phyloP scores from a whole-genome alignment of 1,284 basidiomycete genomes.

The Cutaneotrichosporon sp. region DNA sequence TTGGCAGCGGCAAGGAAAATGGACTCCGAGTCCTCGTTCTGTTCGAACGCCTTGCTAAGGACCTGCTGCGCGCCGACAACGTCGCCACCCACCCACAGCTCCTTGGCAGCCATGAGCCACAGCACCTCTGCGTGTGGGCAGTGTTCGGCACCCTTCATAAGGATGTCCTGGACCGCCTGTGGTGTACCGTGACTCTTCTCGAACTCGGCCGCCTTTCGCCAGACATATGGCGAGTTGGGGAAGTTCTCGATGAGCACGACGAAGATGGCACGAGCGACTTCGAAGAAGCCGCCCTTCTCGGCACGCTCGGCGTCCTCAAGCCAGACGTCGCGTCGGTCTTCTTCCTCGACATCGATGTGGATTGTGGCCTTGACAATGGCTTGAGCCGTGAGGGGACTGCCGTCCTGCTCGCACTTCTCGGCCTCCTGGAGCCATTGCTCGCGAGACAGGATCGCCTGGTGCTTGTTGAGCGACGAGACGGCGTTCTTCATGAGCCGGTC shows the following conservation, averaged over 20 bases:
- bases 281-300: constrained; percentile 67
- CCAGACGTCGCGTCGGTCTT: constrained; percentile 86
- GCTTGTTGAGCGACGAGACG: constrained; percentile 69
- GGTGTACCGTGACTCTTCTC: constrained; percentile 83
- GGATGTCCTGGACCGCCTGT: constrained; percentile 76
- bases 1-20: constrained; percentile 98
- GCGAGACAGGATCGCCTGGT: constrained; percentile 81
- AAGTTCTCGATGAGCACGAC: constrained; percentile 89
- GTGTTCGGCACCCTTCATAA: constrained; percentile 75
- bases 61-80: constrained; percentile 80
- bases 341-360: constrained; percentile 90
- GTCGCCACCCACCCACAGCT: constrained; percentile 85
- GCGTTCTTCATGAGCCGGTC: constrained; percentile 84
- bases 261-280: constrained; percentile 78
- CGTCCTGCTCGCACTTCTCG: constrained; percentile 82
- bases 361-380: constrained; percentile 94
- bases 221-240: constrained; percentile 74
- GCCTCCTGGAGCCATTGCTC: constrained; percentile 97
- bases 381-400: constrained; percentile 78
- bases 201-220: constrained; percentile 84
- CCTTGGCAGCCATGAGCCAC: constrained; percentile 96
- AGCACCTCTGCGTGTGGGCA: constrained; percentile 92
- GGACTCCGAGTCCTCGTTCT: constrained; percentile 92
- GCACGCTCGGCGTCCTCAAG: constrained; percentile 82
- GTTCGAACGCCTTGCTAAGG: constrained; percentile 83